Conservation (phyloP, 176 grass and related monocot species). For the Alopecurus myosuroides region DNA sequence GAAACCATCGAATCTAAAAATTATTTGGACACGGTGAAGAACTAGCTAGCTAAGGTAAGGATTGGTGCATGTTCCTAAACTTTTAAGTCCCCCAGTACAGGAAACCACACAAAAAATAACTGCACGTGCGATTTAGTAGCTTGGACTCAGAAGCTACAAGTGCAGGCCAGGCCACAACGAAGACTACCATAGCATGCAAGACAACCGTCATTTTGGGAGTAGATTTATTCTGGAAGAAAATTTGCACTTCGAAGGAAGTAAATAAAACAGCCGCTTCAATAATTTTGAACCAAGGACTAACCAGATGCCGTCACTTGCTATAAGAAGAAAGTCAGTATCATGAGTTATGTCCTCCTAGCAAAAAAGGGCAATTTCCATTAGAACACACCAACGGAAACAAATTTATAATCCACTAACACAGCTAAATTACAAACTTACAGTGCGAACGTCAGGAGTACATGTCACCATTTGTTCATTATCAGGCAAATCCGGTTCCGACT, state of each 20-base stretch:
- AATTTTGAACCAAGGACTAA: background rate
- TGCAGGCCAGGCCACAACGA: background rate
- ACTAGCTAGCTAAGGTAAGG: background rate
- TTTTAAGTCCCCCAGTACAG: background rate
- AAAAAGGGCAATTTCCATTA: background rate
- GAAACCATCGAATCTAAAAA: background rate
- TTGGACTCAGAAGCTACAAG: background rate
- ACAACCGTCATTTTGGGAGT: background rate
- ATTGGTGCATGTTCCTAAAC: background rate
- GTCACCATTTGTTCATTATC: conserved; percentile 2
- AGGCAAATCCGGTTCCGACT: background rate
- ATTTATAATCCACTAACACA: background rate
- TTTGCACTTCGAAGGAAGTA: background rate
- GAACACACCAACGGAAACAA: background rate
- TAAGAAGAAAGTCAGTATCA: background rate
- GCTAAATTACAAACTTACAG: conserved; percentile 15
- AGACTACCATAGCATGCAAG: background rate
- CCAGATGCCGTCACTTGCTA: background rate
- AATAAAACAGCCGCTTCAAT: background rate
- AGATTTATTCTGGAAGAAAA: background rate
- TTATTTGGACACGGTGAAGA: background rate
- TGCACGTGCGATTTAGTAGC: background rate
- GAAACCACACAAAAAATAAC: background rate
- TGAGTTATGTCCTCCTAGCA: background rate
- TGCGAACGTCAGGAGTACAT: background rate